Base-by-base conservation (phyloP, 108 stramenopile species). In the Seminavis robusta region DNA sequence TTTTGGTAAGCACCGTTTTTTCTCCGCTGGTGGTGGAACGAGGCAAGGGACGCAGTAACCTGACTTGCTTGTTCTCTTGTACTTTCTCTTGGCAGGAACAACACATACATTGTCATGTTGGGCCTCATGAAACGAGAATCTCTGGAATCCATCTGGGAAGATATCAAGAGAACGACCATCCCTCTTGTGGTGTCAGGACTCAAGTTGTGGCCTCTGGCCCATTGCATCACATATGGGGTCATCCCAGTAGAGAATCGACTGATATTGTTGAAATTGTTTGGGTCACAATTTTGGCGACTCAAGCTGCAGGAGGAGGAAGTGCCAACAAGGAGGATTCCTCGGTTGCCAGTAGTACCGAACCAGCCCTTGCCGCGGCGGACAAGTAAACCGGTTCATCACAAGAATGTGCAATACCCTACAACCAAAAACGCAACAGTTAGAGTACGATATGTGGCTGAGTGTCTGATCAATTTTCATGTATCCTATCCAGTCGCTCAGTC, bases 241-340 rank as follows among this genome's bases (percentile, higher is more conserved):
- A 64, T 90, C 27, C 88, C 90, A 1, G 54, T 81, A 24, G 90
- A 91, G 57, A 69, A 87, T 47, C 76, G 88, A 49, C 63, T 94
- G 39, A 54, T 94, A 11, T 94, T 4, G 85, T 94, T 54, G 93
- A 94, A 69, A 88, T 94, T 46, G 48, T 92, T 11, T 94, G 93
- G 93, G 93, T 94, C 0, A 90, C 86, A 2, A 92, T 94, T 61
- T 56, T 94, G 20, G 81, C 85, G 27, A 79, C 47, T 3, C 43
- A 61, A 46, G 83, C 80, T 2, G 55, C 71, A n/a, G n/a, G n/a
- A n/a, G n/a, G n/a, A n/a, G n/a, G n/a, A n/a, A n/a, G n/a, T n/a
- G n/a, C n/a, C n/a, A n/a, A n/a, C n/a, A n/a, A n/a, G n/a, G n/a
- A n/a, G n/a, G n/a, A n/a, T n/a, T n/a, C n/a, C n/a, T n/a, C n/a